Conservation (phyloP, 2,329 filamentous ascomycete species). For the Fusarium paranaense region DNA sequence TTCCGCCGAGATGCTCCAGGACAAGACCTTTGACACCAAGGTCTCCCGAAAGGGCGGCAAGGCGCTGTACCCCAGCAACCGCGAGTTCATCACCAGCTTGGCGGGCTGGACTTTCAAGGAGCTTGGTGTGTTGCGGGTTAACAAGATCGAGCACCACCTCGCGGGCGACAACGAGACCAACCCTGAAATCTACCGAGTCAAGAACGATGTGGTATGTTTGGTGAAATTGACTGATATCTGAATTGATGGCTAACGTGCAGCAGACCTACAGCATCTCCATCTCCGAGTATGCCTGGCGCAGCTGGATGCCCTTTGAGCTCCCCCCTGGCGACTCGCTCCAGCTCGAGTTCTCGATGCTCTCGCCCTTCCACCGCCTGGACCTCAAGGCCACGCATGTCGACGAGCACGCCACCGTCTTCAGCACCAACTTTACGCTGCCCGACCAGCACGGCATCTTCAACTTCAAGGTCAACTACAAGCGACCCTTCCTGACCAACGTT, state of each 20-base stretch:
- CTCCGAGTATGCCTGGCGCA: conserved; percentile 83
- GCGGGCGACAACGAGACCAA: conserved; percentile 72
- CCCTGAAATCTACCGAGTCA: conserved; percentile 92
- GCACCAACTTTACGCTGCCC: conserved; percentile 81
- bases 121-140: conserved; percentile 87
- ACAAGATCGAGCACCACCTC: conserved; percentile 82
- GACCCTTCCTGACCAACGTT: conserved; percentile 87
- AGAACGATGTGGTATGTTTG: conserved; percentile 87
- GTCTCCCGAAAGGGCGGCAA: conserved; percentile 71
- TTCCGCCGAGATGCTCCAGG: conserved; percentile 85
- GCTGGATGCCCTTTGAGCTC: conserved; percentile 79
- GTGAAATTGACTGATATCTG: not conserved
- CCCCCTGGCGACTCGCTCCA: conserved; percentile 81
- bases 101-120: conserved; percentile 98
- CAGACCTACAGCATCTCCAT: conserved; percentile 89
- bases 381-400: conserved; percentile 70
- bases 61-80: conserved; percentile 77
- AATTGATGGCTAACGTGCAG: conserved; percentile 38
- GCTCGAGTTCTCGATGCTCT: conserved; percentile 98
- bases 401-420: conserved; percentile 78
- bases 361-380: conserved; percentile 91
- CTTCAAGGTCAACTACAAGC: conserved; percentile 97
- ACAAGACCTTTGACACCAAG: conserved; percentile 88
- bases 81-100: conserved; percentile 85
- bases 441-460: conserved; percentile 99